Percentiles rank a stretch among this genome's conserved stretches.
Evolutionary conservation across 441 rosid genomes (phyloP).

Genomic region (Syzygium syzygioides): DNA sequence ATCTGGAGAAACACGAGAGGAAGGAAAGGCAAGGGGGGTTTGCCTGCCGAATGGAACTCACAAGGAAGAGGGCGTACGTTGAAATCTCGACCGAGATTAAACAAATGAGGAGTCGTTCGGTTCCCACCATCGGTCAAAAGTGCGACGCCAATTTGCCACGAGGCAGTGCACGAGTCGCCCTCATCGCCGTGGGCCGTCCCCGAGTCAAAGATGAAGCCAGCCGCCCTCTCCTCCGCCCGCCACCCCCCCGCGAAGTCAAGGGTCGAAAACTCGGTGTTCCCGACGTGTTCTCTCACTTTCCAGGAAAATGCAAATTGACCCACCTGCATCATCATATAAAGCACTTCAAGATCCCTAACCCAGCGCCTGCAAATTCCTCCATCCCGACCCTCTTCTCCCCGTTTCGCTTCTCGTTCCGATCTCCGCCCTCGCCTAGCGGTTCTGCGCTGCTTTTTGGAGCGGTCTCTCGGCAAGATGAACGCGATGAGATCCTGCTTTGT

Average conservation of each 20-base stretch:
- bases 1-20: background rate
- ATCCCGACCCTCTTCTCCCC: background rate
- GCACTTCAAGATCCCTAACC: background rate
- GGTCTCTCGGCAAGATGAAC: background rate
- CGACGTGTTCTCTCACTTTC: background rate
- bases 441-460: background rate
- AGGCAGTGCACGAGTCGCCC: background rate
- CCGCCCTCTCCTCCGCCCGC: background rate
- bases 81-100: background rate
- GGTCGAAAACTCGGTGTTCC: background rate
- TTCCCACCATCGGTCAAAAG: background rate
- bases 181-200: background rate
- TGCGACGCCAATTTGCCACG: background rate
- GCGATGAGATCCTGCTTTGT: slow-evolving; percentile 7
- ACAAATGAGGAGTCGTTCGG: background rate
- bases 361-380: background rate
- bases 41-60: background rate
- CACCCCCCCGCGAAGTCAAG: too few species aligned
- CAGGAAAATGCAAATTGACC: background rate
- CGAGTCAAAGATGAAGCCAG: background rate
- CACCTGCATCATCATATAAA: background rate
- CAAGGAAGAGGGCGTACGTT: background rate
- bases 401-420: background rate
- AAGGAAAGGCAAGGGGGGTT: background rate
- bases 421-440: background rate